A percentile compares a stretch with the other conserved stretches of the same genome.
Evolutionary conservation across 345 rosid genomes (phyloP).

Genomic region (Sisymbrium altissimum): DNA sequence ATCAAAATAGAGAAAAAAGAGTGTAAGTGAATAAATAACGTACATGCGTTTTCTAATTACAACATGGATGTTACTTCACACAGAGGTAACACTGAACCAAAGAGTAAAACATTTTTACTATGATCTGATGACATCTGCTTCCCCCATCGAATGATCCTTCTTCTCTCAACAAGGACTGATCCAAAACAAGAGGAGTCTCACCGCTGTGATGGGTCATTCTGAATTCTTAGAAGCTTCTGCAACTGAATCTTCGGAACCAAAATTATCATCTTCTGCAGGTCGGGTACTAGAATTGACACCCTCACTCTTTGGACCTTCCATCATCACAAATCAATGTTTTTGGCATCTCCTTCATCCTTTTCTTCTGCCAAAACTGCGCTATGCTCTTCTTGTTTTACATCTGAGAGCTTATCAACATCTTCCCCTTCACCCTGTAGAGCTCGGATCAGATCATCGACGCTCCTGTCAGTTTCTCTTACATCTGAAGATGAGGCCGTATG

Average conservation of each 20-base stretch:
- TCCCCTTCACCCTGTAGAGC: conserved; percentile 27
- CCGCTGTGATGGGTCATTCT: not conserved
- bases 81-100: too few species aligned
- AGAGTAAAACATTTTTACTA: too few species aligned
- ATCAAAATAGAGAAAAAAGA: too few species aligned
- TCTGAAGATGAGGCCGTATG: not conserved
- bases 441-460: conserved; percentile 34
- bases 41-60: too few species aligned
- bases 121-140: too few species aligned
- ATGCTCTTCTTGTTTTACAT: conserved; percentile 22
- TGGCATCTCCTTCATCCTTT: conserved; percentile 13
- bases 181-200: not conserved
- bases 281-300: not conserved
- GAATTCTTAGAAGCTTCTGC: conserved; percentile 1
- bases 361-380: not conserved
- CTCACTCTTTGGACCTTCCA: conserved; percentile 9
- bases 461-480: conserved; percentile 23
- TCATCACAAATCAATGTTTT: not conserved
- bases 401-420: conserved; percentile 10
- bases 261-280: conserved; percentile 5
- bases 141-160: too few species aligned
- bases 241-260: not conserved
- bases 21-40: too few species aligned
- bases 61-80: too few species aligned
- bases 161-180: not conserved